These are phyloP conservation scores for Colletotrichum sp. DNA, from an alignment of 2,329 filamentous ascomycete genomes.

Conservation along the genomic window DNA sequence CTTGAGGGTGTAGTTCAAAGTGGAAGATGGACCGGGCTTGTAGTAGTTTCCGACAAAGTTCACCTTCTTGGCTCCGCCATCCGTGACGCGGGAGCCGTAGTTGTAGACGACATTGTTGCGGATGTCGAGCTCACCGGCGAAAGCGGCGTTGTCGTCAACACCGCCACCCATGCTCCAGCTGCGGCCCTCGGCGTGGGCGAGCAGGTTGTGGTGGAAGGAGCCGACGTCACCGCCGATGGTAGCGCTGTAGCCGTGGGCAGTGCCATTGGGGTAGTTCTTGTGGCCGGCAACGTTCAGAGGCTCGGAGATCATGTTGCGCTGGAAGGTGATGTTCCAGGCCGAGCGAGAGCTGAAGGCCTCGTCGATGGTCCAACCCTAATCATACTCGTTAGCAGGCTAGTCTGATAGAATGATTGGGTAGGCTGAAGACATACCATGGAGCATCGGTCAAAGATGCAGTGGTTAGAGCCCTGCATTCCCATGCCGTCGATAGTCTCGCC, in stretches of 20 bases:
- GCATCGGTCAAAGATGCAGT: conserved; percentile 38
- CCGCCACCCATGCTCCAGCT: conserved; percentile 41
- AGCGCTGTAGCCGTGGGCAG: conserved; percentile 29
- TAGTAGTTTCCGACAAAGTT: conserved; percentile 39
- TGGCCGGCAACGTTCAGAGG: conserved; percentile 40
- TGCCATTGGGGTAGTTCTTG: conserved; percentile 39
- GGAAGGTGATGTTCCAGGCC: conserved; percentile 38
- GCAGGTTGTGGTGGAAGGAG: conserved; percentile 39
- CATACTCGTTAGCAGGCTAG: neutral
- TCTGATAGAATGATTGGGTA: neutral
- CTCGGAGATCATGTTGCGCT: conserved; percentile 39
- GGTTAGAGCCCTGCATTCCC: conserved; percentile 38
- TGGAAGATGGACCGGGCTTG: conserved; percentile 35
- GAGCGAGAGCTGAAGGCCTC: conserved; percentile 37
- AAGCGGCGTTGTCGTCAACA: conserved; percentile 30
- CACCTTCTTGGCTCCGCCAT: conserved; percentile 35
- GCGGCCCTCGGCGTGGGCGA: conserved; percentile 34
- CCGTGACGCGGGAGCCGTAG: conserved; percentile 34
- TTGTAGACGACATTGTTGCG: conserved; percentile 42
- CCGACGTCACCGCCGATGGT: conserved; percentile 37
- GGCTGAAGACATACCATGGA: conserved; percentile 25
- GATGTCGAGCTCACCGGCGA: conserved; percentile 35
- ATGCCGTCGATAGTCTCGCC: conserved; percentile 37
- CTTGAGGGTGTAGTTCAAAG: conserved; percentile 29
- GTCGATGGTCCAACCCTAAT: conserved; percentile 36